Evolutionary conservation across 768 basidiomycete species (phyloP).

Genomic region (Boletus insuetus): DNA sequence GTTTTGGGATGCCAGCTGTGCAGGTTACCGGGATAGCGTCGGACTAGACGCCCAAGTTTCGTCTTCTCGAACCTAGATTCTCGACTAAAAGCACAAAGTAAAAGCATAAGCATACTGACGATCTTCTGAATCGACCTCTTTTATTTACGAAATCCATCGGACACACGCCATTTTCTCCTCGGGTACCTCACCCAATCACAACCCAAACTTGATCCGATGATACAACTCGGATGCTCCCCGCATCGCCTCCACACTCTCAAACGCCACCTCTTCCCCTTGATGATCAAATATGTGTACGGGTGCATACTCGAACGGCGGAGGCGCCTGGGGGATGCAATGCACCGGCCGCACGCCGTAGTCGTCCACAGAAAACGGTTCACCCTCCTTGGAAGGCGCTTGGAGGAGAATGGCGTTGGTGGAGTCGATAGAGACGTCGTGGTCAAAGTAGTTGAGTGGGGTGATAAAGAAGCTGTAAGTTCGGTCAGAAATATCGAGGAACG

Average conservation of each 20-base stretch:
- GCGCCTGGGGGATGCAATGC: conserved; percentile 38
- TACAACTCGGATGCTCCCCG: conserved; percentile 38
- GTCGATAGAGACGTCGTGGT: conserved; percentile 60
- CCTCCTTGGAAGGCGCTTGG: conserved; percentile 36
- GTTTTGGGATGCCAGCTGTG: no score
- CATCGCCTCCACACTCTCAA: conserved; percentile 37
- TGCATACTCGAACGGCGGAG: conserved; percentile 39
- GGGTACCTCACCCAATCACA: conserved; percentile 4
- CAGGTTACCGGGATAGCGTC: no score
- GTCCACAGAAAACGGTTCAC: conserved; percentile 41
- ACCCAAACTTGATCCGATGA: conserved; percentile 37
- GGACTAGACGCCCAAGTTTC: no score
- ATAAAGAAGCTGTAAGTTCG: conserved; percentile 45
- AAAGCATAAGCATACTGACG: no score
- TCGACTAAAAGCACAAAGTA: no score
- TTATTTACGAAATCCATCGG: no score
- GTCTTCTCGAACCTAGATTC: no score
- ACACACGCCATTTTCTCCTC: no score
- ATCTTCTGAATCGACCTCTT: no score
- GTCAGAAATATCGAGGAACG: background rate
- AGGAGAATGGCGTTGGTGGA: conserved; percentile 52
- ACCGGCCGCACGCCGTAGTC: conserved; percentile 50
- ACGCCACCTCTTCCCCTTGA: conserved; percentile 31
- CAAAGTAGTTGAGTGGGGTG: conserved; percentile 64
- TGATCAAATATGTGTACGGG: conserved; percentile 34